phyloP scores from a whole-genome alignment of 2,329 filamentous ascomycete genomes.

The Colletotrichum sp. region DNA sequence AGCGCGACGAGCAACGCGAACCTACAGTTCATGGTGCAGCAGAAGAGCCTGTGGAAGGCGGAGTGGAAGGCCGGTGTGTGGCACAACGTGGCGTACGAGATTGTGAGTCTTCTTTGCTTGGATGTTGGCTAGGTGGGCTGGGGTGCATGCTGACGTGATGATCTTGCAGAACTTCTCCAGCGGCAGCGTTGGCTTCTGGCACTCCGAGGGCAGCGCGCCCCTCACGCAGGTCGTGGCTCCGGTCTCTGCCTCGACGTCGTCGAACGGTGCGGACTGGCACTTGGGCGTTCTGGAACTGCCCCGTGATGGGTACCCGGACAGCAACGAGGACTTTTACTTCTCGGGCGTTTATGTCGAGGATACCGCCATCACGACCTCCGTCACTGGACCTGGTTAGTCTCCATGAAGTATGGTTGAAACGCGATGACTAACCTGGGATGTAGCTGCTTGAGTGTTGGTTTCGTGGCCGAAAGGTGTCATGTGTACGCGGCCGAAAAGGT shows the following conservation, averaged over 20 bases:
- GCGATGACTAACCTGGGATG: not conserved
- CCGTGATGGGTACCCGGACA: conserved; percentile 56
- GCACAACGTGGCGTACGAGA: conserved; percentile 79
- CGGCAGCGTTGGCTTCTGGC: conserved; percentile 70
- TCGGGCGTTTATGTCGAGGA: conserved; percentile 73
- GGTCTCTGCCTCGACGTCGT: conserved; percentile 64
- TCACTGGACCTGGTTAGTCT: conserved; percentile 28
- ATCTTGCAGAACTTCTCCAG: conserved; percentile 58
- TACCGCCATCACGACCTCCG: conserved; percentile 34
- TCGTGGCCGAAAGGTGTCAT: not conserved
- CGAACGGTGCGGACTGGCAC: conserved; percentile 76
- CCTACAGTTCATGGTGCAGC: conserved; percentile 69
- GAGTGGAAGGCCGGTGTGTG: conserved; percentile 68
- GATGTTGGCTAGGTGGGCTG: not conserved
- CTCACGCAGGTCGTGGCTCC: conserved; percentile 65
- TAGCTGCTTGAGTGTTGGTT: not conserved
- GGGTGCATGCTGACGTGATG: not conserved
- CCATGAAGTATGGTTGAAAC: not conserved
- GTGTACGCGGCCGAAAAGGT: not conserved
- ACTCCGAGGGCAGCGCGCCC: conserved; percentile 65
- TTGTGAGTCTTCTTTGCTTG: conserved; percentile 41
- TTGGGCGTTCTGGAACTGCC: conserved; percentile 72
- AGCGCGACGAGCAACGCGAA: conserved; percentile 51
- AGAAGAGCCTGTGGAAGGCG: conserved; percentile 66
- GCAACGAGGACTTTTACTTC: conserved; percentile 72